These are phyloP conservation scores for Diplocarpon rosae DNA, from an alignment of 2,329 filamentous ascomycete genomes.

Conservation along the genomic window DNA sequence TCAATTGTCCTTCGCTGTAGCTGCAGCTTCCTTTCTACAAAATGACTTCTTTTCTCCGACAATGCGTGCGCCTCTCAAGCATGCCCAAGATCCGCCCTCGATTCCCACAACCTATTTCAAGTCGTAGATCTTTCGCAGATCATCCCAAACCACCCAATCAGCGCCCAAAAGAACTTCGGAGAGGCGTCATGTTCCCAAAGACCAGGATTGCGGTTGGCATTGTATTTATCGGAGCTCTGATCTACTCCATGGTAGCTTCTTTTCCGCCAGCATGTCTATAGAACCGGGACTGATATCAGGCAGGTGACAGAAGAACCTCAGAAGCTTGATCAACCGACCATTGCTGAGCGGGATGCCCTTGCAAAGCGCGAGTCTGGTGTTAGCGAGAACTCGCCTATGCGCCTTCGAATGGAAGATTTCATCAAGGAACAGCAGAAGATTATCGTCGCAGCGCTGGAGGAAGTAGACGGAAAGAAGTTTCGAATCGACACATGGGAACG, in stretches of 20 bases:
- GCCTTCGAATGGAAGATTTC: constrained; percentile 91
- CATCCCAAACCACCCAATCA: constrained; percentile 13
- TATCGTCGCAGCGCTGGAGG: constrained; percentile 74
- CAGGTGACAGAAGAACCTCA: constrained; percentile 25
- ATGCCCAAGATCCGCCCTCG: constrained; percentile 13
- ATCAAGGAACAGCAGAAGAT: constrained; percentile 86
- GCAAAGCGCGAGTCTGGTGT: constrained; percentile 70
- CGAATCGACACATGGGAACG: constrained; percentile 77
- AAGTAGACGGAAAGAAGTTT: constrained; percentile 76
- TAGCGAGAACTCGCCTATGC: constrained; percentile 77
- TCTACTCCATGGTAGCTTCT: constrained; percentile 38
- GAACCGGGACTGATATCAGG: constrained; percentile 14
- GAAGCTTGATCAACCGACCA: constrained; percentile 52
- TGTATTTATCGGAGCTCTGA: constrained; percentile 36
- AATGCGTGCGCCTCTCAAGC: constrained; percentile 14
- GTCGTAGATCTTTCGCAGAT: constrained; percentile 18
- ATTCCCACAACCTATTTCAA: constrained; percentile 10
- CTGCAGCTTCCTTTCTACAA: constrained; percentile 11
- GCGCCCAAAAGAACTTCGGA: constrained; percentile 1
- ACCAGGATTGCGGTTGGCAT: constrained; percentile 37
- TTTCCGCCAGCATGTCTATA: neutral
- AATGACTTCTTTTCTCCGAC: constrained; percentile 20
- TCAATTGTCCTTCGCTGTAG: constrained; percentile 5
- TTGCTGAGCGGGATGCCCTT: constrained; percentile 76
- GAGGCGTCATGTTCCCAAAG: constrained; percentile 33